Conservation (phyloP, 257 asterid genomes). For the Perilla frutescens region DNA sequence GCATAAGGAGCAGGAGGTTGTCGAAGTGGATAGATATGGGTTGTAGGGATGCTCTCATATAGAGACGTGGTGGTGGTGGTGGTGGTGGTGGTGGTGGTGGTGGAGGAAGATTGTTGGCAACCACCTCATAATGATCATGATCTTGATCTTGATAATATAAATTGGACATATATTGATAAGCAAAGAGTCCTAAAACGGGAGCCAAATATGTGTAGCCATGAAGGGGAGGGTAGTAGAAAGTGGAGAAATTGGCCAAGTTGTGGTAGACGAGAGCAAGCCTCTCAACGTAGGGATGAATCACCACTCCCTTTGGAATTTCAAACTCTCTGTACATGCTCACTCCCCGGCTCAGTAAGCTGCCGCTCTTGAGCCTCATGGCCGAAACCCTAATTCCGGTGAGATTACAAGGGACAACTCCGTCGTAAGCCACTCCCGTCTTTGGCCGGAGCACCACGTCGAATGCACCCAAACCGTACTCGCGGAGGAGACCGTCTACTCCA, state of each 20-base stretch:
- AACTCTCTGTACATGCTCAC: slow-evolving; percentile 56
- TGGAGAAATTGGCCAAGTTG: slow-evolving; percentile 63
- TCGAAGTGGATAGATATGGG: slow-evolving; percentile 67
- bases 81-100: no score
- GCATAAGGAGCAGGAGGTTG: slow-evolving; percentile 15
- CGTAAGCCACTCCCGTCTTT: slow-evolving; percentile 60
- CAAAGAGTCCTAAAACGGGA: slow-evolving; percentile 59
- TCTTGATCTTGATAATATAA: no score
- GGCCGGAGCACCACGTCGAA: slow-evolving; percentile 41
- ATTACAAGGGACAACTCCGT: slow-evolving; percentile 56
- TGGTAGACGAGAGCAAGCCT: slow-evolving; percentile 77
- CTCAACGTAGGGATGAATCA: slow-evolving; percentile 54
- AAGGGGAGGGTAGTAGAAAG: slow-evolving; percentile 47
- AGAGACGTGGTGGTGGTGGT: no score
- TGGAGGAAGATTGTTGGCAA: no score
- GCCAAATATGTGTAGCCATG: slow-evolving; percentile 59
- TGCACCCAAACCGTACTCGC: slow-evolving; percentile 58
- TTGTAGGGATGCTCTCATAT: slow-evolving; percentile 38
- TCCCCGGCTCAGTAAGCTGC: slow-evolving; percentile 62
- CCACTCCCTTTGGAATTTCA: slow-evolving; percentile 56
- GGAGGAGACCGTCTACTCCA: slow-evolving; percentile 64
- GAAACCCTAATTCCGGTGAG: slow-evolving; percentile 67
- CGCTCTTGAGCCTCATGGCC: slow-evolving; percentile 72
- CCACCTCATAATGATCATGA: no score
- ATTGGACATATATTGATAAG: no score